Evolutionary conservation across 2,329 filamentous ascomycete species (phyloP).

Genomic region (Biscogniauxia mediterranea): DNA sequence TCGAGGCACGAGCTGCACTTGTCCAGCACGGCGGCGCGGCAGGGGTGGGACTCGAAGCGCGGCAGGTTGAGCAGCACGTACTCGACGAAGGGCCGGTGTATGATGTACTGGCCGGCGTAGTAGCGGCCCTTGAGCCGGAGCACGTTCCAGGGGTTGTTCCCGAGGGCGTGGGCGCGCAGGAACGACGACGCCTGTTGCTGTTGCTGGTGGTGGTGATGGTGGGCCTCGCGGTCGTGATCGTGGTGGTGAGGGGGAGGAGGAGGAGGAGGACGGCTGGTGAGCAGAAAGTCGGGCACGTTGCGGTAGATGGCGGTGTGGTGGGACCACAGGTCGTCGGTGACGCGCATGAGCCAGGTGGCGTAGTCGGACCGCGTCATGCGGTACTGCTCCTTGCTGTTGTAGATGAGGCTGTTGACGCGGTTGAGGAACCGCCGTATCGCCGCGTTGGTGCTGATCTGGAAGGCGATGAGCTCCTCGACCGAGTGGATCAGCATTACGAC

Average conservation of each 20-base stretch:
- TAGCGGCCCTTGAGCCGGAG: neutral
- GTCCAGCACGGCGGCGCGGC: neutral
- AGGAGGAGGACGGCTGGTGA: neutral
- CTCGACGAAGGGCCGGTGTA: neutral
- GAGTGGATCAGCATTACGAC: neutral
- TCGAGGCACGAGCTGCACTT: conserved; percentile 1
- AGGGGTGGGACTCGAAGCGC: neutral
- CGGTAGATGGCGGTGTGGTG: neutral
- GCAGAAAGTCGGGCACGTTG: neutral
- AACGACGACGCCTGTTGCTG: too few relatives aligned
- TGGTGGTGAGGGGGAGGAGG: too few relatives aligned
- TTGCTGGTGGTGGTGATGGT: neutral
- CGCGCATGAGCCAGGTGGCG: neutral
- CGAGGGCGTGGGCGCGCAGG: too few relatives aligned
- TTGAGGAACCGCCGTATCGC: neutral
- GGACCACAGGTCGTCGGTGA: neutral
- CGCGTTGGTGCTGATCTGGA: neutral
- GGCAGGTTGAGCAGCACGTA: neutral
- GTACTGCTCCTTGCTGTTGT: neutral
- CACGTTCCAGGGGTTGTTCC: too few relatives aligned
- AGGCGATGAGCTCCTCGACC: neutral
- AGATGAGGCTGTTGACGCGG: neutral
- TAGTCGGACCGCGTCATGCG: neutral
- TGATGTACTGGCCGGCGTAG: neutral
- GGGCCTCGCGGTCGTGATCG: too few relatives aligned